Evolutionary conservation across 2,329 filamentous ascomycete species (phyloP).

Genomic region (Metarhizium guizhouense): DNA sequence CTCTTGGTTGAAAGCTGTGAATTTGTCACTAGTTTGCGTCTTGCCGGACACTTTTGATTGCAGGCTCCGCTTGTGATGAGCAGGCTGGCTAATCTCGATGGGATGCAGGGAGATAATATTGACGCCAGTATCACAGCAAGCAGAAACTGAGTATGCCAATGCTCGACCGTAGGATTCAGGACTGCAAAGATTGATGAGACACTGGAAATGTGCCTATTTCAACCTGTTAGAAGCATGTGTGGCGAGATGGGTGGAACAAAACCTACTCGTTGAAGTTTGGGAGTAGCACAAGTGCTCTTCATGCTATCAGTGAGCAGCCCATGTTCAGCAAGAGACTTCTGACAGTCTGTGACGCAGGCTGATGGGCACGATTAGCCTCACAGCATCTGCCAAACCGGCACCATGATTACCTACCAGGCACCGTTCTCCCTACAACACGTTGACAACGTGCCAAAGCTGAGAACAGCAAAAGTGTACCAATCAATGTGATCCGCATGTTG

Average conservation of each 20-base stretch:
- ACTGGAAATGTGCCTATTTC: conserved; percentile 21
- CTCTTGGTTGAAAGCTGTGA: background rate
- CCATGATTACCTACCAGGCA: conserved; percentile 3
- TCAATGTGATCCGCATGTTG: conserved; percentile 15
- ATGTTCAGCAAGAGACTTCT: conserved; percentile 10
- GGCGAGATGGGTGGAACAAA: background rate
- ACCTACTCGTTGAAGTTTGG: conserved; percentile 7
- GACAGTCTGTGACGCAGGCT: conserved; percentile 15
- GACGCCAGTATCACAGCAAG: conserved; percentile 18
- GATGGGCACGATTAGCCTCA: background rate
- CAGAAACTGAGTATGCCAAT: conserved; percentile 16
- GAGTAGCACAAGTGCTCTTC: conserved; percentile 9
- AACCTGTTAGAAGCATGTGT: background rate
- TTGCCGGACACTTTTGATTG: conserved; percentile 5
- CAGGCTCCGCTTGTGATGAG: background rate
- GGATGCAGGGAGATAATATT: conserved; percentile 21
- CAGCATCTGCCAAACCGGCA: background rate
- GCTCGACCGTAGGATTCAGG: conserved; percentile 19
- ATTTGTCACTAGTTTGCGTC: background rate
- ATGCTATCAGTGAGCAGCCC: conserved; percentile 8
- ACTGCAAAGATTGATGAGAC: conserved; percentile 19
- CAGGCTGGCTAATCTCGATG: conserved; percentile 16
- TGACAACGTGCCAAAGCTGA: conserved; percentile 6
- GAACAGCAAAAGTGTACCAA: conserved; percentile 8
- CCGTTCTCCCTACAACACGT: background rate